These are phyloP conservation scores for Kazachstania viticola DNA, from an alignment of 805 yeast species.

Conservation along the genomic window DNA sequence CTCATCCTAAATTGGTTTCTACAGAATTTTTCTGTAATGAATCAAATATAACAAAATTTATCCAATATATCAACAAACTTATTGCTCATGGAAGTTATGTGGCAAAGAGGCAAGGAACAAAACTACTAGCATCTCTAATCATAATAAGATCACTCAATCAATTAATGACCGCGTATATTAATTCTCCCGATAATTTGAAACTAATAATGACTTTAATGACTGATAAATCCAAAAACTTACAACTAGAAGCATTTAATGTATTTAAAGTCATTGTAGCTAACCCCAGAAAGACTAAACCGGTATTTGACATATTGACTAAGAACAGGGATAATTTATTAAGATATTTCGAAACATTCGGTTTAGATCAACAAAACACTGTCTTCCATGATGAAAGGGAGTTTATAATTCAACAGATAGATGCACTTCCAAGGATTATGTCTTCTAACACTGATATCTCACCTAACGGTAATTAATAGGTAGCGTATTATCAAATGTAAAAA, in stretches of 20 bases:
- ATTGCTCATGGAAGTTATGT: conserved; percentile 78
- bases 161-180: conserved; percentile 67
- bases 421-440: conserved; percentile 47
- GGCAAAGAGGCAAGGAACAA: conserved; percentile 81
- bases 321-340: conserved; percentile 67
- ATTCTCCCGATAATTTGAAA: conserved; percentile 72
- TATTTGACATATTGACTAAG: conserved; percentile 70
- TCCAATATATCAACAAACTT: conserved; percentile 50
- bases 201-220: conserved; percentile 75
- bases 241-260: conserved; percentile 82
- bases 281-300: conserved; percentile 74
- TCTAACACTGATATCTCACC: conserved; percentile 16
- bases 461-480: too few relatives aligned
- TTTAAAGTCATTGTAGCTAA: conserved; percentile 95
- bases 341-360: conserved; percentile 56
- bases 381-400: conserved; percentile 74
- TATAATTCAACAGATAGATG: conserved; percentile 61
- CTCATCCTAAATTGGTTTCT: conserved; percentile 56
- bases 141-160: conserved; percentile 57
- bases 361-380: conserved; percentile 44
- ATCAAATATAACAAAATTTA: conserved; percentile 46
- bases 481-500: too few relatives aligned
- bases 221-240: conserved; percentile 82
- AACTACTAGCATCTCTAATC: conserved; percentile 61
- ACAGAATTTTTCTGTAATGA: conserved; percentile 46